Evolutionary conservation across 768 basidiomycete species (phyloP), one percentile per base, ranked within the genome.

Genomic region (Hygrocybe coccinea): DNA sequence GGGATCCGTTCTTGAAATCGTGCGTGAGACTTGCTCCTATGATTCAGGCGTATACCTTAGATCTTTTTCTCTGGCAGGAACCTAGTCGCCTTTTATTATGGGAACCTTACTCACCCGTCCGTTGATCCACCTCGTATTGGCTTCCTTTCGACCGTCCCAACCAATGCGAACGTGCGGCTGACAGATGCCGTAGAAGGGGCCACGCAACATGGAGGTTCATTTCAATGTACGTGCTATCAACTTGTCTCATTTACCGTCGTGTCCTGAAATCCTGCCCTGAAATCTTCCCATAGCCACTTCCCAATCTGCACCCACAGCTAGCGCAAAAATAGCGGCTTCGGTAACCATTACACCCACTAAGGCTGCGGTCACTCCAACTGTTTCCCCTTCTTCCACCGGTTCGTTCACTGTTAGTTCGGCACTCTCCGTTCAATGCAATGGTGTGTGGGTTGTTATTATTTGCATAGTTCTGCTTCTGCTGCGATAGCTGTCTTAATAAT

Each of bases 1-100:
- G 87, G 2, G 81, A 79, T 60, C 86, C 87, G 0, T 88, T 87
- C 60, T 66, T 88, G 54, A 85, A 84, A 65, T 82, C 84, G 87
- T 87, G 60, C 50, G 86, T 76, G 6, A 11, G 15, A 15, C 38
- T 54, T 55, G 35, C 50, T 7, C 35, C 33, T 46, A 34, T 33
- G 17, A 17, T 15, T 43, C 19, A 19, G 45, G n/a, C 22, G 41
- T n/a, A 22, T 33, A 19, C 46, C 12, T 17, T 22, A 37, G 17
- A 38, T 36, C 12, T 3, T 10, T 34, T 34, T 35, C 46, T n/a
- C 15, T 43, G 19, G 10, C 49, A 86, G 87, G 6, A 83, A 78
- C 35, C 68, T 87, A 17, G 80, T 80, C 22, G 81, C 80, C 14
- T 88, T 87, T 64, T 77, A 87, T 67, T 88, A 84, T 61, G 87